Evolutionary conservation across 495 filamentous ascomycete species (phyloP), one percentile per base, ranked within the genome.

Genomic region (Penicillium lividum): DNA sequence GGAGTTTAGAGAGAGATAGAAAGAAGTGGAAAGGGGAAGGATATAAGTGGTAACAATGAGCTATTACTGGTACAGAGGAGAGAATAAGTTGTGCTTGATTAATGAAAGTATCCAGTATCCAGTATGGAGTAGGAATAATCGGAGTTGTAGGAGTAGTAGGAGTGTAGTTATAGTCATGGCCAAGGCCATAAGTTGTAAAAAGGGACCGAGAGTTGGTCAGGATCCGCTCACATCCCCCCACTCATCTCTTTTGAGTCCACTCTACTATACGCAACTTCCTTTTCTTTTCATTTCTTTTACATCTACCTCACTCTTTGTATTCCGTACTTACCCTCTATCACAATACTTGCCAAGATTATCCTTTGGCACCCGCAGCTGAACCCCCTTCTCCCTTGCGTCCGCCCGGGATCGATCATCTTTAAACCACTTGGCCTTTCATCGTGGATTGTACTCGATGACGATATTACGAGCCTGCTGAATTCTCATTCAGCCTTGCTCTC

Each of bases 301-400:
- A 11, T 36, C 38, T 13, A 27, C 15, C 45, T 30, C 16, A 30
- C 52, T 54, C 52, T 34, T 53, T 44, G 1, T 47, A 48, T 49
- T 38, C 27, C 22, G 22, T 22, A 22, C 22, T 22, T 22, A 22
- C 22, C 22, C 22, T 22, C 2, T 22, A 22, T 22, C 54, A 46
- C 58, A 67, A 63, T 62, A 60, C 54, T 38, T 60, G 64, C 66
- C 66, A 67, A 67, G 66, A 55, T 67, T 52, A 33, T 47, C 51
- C 45, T 46, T 66, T 69, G 63, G 62, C 62, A 57, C 59, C 56
- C 4, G 38, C 10, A 57, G 33, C 57, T 63, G 56, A 52, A 57
- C 54, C 60, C 55, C 51, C 51, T 54, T 61, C 67, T 69, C 67
- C 64, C 67, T 69, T 69, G 67, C 64, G 42, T 69, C 59, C 45